Percentiles rank a stretch among this genome's conserved stretches.
Conservation (phyloP, 768 basidiomycete genomes). For the Serpula lacrymans region DNA sequence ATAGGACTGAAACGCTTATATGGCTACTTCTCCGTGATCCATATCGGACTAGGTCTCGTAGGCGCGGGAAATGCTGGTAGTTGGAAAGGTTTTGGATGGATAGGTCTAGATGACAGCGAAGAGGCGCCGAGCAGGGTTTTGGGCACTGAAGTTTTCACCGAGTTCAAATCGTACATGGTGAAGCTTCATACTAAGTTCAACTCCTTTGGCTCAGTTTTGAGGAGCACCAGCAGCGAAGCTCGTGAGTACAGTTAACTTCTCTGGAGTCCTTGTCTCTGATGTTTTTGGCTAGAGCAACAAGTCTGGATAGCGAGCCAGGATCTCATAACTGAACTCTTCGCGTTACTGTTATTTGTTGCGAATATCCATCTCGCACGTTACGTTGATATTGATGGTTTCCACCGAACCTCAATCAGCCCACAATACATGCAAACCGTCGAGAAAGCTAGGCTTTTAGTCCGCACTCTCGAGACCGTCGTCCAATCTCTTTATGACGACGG, state of each 20-base stretch:
- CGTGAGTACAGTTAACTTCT: constrained; percentile 17
- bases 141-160: constrained; percentile 48
- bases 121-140: constrained; percentile 46
- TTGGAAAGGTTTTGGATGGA: constrained; percentile 88
- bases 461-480: constrained; percentile 63
- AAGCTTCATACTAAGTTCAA: constrained; percentile 51
- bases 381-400: constrained; percentile 79
- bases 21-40: constrained; percentile 57
- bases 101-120: constrained; percentile 49
- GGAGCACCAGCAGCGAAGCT: constrained; percentile 14
- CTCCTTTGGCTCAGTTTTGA: constrained; percentile 23
- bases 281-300: constrained; percentile 17
- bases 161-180: constrained; percentile 46
- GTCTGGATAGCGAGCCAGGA: constrained; percentile 42
- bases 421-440: constrained; percentile 65
- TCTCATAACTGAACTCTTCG: constrained; percentile 52
- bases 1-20: constrained; percentile 48
- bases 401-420: constrained; percentile 40
- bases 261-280: constrained; percentile 6
- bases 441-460: constrained; percentile 62
- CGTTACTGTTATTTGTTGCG: constrained; percentile 55
- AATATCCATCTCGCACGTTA: constrained; percentile 78
- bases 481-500: constrained; percentile 78
- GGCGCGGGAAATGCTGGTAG: constrained; percentile 73
- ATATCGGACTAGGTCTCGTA: constrained; percentile 73